Evolutionary conservation across 2,329 filamentous ascomycete species (phyloP).

Genomic region (Cytospora mali): DNA sequence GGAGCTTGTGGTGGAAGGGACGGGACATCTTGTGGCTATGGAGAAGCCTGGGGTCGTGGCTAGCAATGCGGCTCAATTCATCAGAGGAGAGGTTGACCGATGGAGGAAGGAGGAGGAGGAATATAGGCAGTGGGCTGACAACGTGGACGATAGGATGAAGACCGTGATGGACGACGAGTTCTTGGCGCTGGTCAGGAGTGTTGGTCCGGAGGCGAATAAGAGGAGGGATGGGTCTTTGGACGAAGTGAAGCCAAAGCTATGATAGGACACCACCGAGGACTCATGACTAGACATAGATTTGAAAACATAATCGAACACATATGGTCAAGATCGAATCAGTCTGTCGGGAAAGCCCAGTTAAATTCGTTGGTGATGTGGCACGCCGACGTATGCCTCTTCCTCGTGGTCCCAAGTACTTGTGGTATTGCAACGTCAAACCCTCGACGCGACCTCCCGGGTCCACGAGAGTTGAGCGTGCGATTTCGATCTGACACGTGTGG

Average conservation of each 20-base stretch:
- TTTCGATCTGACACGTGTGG: slow-evolving; percentile 8
- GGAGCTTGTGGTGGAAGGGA: slow-evolving; percentile 63
- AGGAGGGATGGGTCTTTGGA: slow-evolving; percentile 15
- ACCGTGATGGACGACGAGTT: slow-evolving; percentile 58
- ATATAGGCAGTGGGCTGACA: slow-evolving; percentile 57
- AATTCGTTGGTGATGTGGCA: not conserved
- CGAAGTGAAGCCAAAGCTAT: slow-evolving; percentile 20
- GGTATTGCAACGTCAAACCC: not conserved
- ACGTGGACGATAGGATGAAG: slow-evolving; percentile 53
- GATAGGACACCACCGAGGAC: not conserved
- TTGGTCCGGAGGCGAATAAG: slow-evolving; percentile 24
- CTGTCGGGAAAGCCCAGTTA: not conserved
- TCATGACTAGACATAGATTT: not conserved
- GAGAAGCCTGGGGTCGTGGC: slow-evolving; percentile 73
- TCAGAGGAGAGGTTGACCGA: slow-evolving; percentile 56
- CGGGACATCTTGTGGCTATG: slow-evolving; percentile 83
- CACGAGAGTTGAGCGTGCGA: not conserved
- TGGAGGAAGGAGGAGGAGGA: slow-evolving; percentile 61
- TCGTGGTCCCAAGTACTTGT: not conserved
- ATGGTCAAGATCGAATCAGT: not conserved
- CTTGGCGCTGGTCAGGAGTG: slow-evolving; percentile 50
- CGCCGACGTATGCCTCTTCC: not conserved
- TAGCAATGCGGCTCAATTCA: slow-evolving; percentile 57
- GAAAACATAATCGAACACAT: not conserved
- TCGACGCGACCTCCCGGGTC: slow-evolving; percentile 10